Conservation (phyloP, 2,329 filamentous ascomycete species). For the Penicillium capsulatum region DNA sequence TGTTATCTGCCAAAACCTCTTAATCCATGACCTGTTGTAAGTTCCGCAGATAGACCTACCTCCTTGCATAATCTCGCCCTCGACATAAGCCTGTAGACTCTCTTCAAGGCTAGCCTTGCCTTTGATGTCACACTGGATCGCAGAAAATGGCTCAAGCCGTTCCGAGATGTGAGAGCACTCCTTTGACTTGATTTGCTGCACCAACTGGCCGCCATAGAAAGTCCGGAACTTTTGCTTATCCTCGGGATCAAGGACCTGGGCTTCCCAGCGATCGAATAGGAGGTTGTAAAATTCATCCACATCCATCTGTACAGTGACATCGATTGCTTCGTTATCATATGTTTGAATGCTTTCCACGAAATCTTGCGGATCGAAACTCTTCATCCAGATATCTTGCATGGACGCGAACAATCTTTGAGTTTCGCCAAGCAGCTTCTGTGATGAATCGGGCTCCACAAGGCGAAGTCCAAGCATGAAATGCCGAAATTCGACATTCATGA, state of each 20-base stretch:
- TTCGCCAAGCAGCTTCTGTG: constrained; percentile 67
- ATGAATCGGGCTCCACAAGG: constrained; percentile 51
- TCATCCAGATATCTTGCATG: constrained; percentile 77
- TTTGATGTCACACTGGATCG: constrained; percentile 94
- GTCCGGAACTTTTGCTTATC: constrained; percentile 70
- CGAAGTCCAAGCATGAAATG: constrained; percentile 70
- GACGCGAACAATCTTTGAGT: constrained; percentile 77
- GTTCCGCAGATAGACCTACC: constrained; percentile 43
- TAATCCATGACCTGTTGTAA: constrained; percentile 11
- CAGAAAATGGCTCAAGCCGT: constrained; percentile 82
- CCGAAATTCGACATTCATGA: constrained; percentile 89
- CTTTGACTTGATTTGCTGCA: constrained; percentile 92
- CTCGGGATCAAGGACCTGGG: constrained; percentile 64
- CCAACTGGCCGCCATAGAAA: constrained; percentile 86
- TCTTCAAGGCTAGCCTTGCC: constrained; percentile 79
- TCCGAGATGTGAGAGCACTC: constrained; percentile 94
- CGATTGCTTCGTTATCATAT: constrained; percentile 76
- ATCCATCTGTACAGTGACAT: constrained; percentile 91
- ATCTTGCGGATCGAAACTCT: constrained; percentile 66
- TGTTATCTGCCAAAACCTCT: constrained; percentile 66
- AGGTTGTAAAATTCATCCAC: constrained; percentile 97
- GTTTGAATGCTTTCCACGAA: constrained; percentile 75
- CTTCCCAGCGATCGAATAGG: constrained; percentile 86
- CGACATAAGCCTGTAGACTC: constrained; percentile 89
- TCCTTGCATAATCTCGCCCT: constrained; percentile 94